These are phyloP conservation scores for Polychaeton citri DNA, from an alignment of 2,329 filamentous ascomycete species.

Conservation along the genomic window DNA sequence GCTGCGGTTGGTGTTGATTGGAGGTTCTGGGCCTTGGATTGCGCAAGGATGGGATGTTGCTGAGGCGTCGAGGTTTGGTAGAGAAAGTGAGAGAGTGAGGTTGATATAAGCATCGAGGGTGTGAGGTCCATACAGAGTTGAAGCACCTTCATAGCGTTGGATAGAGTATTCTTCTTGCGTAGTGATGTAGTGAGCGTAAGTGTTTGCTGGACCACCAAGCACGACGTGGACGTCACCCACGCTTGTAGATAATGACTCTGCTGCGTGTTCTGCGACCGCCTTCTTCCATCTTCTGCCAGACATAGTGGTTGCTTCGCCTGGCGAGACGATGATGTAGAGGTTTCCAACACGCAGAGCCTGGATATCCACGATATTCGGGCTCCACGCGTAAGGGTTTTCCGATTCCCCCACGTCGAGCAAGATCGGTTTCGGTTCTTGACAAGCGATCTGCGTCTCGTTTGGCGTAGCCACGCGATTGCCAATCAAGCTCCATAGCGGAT, in stretches of 20 bases:
- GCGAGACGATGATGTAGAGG: conserved; percentile 68
- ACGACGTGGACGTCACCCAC: conserved; percentile 47
- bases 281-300: conserved; percentile 74
- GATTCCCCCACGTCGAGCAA: conserved; percentile 79
- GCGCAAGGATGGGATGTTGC: conserved; percentile 17
- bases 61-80: conserved; percentile 48
- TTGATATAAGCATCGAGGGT: conserved; percentile 82
- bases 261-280: conserved; percentile 46
- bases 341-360: conserved; percentile 77
- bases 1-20: conserved; percentile 63
- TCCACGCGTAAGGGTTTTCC: conserved; percentile 69
- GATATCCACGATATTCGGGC: conserved; percentile 81
- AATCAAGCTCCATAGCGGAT: conserved; percentile 69
- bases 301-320: conserved; percentile 89
- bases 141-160: conserved; percentile 91
- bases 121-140: conserved; percentile 73
- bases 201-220: conserved; percentile 79
- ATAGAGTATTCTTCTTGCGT: conserved; percentile 70
- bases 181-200: conserved; percentile 70
- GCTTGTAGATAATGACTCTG: conserved; percentile 23
- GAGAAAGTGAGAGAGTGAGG: conserved; percentile 53
- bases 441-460: conserved; percentile 53
- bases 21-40: conserved; percentile 48
- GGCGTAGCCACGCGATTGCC: conserved; percentile 60
- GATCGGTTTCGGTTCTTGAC: conserved; percentile 72